A percentile compares a stretch with the other conserved stretches of the same genome.
Evolutionary conservation across 257 asterid species (phyloP).

Genomic region (Nicotiana tabacum): DNA sequence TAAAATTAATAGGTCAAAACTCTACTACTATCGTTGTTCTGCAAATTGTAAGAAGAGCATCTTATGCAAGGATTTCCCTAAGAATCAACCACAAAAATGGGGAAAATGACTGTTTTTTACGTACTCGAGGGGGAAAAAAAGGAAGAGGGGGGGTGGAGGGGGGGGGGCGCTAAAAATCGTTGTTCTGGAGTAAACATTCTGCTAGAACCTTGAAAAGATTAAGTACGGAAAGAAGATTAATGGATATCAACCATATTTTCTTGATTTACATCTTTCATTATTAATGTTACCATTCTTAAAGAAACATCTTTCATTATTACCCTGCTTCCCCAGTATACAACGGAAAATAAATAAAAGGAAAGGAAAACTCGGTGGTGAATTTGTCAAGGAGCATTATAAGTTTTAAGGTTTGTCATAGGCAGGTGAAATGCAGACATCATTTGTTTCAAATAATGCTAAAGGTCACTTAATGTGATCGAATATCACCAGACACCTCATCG

Average conservation of each 20-base stretch:
- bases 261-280: background rate
- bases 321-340: background rate
- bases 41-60: background rate
- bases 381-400: background rate
- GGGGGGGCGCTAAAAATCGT: background rate
- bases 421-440: background rate
- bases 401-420: background rate
- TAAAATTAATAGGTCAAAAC: background rate
- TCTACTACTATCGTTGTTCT: background rate
- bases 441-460: background rate
- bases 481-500: constrained; percentile 92
- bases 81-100: background rate
- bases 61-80: background rate
- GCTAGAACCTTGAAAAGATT: background rate
- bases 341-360: background rate
- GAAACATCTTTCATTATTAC: background rate
- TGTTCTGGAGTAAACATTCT: background rate
- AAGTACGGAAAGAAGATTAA: background rate
- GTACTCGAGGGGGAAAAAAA: background rate
- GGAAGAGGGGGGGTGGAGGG: too few species aligned
- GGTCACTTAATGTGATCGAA: constrained; percentile 31
- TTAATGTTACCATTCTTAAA: too few species aligned
- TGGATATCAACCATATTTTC: background rate
- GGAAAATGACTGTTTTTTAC: background rate
- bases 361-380: background rate